These are phyloP conservation scores for Diaporthe sp. DNA, from an alignment of 2,329 filamentous ascomycete species.

Conservation along the genomic window DNA sequence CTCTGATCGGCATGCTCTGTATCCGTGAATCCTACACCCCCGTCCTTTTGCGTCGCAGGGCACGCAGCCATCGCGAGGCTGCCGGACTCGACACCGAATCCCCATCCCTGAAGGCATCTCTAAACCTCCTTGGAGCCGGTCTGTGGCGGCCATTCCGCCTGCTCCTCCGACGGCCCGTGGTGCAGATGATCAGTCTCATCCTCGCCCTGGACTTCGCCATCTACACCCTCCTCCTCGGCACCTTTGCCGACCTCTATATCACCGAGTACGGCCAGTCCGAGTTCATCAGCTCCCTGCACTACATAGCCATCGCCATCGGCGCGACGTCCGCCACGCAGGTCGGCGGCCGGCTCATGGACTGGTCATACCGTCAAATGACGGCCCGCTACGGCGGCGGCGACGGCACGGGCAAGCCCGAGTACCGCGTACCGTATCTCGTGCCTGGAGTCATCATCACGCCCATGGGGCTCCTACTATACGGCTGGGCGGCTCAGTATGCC, in stretches of 20 bases:
- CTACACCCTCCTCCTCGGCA: conserved; percentile 69
- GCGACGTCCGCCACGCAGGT: conserved; percentile 63
- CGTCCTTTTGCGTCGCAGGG: conserved; percentile 44
- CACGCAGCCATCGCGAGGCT: background rate
- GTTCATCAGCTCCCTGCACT: conserved; percentile 64
- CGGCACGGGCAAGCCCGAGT: conserved; percentile 40
- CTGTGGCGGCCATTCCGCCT: conserved; percentile 60
- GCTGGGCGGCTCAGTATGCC: conserved; percentile 57
- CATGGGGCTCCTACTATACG: conserved; percentile 64
- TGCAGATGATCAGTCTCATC: conserved; percentile 64
- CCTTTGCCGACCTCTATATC: conserved; percentile 65
- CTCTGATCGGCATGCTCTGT: conserved; percentile 54
- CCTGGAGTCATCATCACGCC: conserved; percentile 59
- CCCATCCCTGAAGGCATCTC: background rate
- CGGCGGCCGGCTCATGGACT: conserved; percentile 49
- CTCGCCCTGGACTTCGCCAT: conserved; percentile 66
- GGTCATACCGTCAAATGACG: conserved; percentile 48
- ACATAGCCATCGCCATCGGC: conserved; percentile 69
- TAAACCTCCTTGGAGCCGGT: conserved; percentile 51
- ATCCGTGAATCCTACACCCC: conserved; percentile 57
- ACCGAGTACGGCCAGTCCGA: conserved; percentile 62
- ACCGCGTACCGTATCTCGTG: conserved; percentile 43
- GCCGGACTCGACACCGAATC: conserved; percentile 32
- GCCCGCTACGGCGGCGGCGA: conserved; percentile 23
- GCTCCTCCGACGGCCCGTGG: conserved; percentile 63